Percentiles rank a stretch among this genome's conserved stretches.
phyloP scores from a whole-genome alignment of 2,329 filamentous ascomycete species.

The Grosmannia clavigera region DNA sequence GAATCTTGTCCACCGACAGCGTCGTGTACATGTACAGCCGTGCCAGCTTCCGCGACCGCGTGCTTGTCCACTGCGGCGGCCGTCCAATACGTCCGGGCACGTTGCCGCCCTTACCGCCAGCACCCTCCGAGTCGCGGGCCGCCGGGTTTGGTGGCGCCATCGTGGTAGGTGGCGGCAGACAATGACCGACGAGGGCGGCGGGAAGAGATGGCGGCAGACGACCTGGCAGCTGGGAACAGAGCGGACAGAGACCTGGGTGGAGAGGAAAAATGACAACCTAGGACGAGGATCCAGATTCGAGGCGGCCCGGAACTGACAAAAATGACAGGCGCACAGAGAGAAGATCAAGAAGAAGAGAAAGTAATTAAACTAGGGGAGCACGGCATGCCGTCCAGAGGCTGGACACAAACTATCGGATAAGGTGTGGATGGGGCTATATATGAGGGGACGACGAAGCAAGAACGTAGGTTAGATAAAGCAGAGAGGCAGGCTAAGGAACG shows the following conservation, averaged over 20 bases:
- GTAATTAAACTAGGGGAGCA: neutral
- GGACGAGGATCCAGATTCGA: neutral
- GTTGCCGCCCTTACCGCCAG: slow-evolving; percentile 5
- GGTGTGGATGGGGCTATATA: slow-evolving; percentile 2
- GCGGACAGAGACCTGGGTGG: neutral
- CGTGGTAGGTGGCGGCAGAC: neutral
- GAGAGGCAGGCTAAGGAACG: neutral
- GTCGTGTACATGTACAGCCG: slow-evolving; percentile 46
- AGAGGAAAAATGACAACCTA: no score
- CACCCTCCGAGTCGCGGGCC: slow-evolving; percentile 6
- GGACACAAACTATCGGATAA: neutral
- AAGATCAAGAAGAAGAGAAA: neutral
- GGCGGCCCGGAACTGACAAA: neutral
- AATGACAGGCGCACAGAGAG: neutral
- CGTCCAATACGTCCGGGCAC: slow-evolving; percentile 29
- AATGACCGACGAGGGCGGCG: neutral
- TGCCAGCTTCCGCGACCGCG: slow-evolving; percentile 38
- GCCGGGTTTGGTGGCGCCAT: slow-evolving; percentile 9
- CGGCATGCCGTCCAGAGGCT: neutral
- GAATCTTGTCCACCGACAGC: slow-evolving; percentile 37
- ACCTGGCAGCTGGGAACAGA: neutral
- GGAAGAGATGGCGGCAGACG: neutral
- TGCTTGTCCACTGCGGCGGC: slow-evolving; percentile 42
- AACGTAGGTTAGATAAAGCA: neutral
- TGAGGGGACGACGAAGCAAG: neutral